phyloP scores from a whole-genome alignment of 2,329 filamentous ascomycete genomes.

The Eurotiales sp. region DNA sequence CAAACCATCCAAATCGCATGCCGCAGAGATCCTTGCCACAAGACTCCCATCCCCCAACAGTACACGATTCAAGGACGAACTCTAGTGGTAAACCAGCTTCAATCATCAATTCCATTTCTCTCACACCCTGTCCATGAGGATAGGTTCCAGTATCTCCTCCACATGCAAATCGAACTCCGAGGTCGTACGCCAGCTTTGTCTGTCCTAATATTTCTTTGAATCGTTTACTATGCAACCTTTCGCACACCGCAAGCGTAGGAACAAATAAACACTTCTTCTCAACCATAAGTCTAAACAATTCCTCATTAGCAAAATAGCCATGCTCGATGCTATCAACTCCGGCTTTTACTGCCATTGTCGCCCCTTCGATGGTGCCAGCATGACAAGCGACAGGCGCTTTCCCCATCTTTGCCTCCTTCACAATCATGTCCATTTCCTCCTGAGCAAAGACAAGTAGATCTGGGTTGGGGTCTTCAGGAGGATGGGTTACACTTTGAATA shows the following conservation, averaged over 20 bases:
- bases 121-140: conserved; percentile 50
- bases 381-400: conserved; percentile 45
- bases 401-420: conserved; percentile 43
- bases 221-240: conserved; percentile 27
- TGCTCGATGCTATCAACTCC: conserved; percentile 51
- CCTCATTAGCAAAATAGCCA: conserved; percentile 36
- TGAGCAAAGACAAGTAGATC: conserved; percentile 45
- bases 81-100: conserved; percentile 49
- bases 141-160: conserved; percentile 55
- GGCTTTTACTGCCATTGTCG: conserved; percentile 45
- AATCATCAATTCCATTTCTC: conserved; percentile 53
- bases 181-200: conserved; percentile 44
- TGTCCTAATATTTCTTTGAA: conserved; percentile 34
- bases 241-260: conserved; percentile 50
- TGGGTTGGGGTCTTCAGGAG: conserved; percentile 39
- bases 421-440: conserved; percentile 50
- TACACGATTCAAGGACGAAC: conserved; percentile 50
- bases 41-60: conserved; percentile 53
- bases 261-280: conserved; percentile 48
- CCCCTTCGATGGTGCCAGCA: conserved; percentile 40
- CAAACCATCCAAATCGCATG: conserved; percentile 51
- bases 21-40: conserved; percentile 53
- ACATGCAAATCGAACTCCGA: conserved; percentile 46
- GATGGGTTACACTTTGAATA: conserved; percentile 28
- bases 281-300: conserved; percentile 44